phyloP scores from a whole-genome alignment of 345 rosid species.

The Hibiscus trionum region DNA sequence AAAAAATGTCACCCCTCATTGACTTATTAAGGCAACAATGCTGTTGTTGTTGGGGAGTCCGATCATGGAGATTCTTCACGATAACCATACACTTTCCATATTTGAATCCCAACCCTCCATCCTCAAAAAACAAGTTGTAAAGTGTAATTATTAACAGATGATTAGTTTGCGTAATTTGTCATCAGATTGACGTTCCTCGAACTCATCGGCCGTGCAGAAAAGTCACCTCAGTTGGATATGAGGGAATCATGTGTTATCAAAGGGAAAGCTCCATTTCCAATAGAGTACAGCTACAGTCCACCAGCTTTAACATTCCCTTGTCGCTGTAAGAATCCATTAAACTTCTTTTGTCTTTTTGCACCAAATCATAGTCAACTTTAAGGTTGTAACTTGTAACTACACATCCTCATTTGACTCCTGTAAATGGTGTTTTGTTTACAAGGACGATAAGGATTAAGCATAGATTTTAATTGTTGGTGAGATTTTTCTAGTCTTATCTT shows the following conservation, averaged over 20 bases:
- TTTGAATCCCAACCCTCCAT: constrained; percentile 9
- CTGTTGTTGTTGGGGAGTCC: background rate
- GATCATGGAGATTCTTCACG: background rate
- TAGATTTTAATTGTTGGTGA: background rate
- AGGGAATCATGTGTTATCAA: constrained; percentile 1
- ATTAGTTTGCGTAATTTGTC: background rate
- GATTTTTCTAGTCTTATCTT: constrained; percentile 5
- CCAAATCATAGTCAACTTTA: background rate
- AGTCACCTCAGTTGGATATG: background rate
- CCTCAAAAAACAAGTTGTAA: background rate
- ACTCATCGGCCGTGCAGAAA: background rate
- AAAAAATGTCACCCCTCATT: background rate
- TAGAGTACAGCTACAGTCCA: constrained; percentile 7
- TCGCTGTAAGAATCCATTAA: constrained; percentile 5
- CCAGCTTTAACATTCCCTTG: background rate
- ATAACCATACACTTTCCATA: background rate
- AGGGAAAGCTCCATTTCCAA: constrained; percentile 10
- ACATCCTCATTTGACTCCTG: background rate
- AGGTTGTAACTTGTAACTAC: background rate
- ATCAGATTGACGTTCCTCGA: background rate
- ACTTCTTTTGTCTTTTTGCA: background rate
- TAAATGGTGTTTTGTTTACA: background rate
- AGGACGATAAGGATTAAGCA: background rate
- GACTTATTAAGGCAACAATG: background rate
- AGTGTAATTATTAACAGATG: background rate